Evolutionary conservation across 495 filamentous ascomycete genomes (phyloP).

Genomic region (Parathielavia hyrcaniae): DNA sequence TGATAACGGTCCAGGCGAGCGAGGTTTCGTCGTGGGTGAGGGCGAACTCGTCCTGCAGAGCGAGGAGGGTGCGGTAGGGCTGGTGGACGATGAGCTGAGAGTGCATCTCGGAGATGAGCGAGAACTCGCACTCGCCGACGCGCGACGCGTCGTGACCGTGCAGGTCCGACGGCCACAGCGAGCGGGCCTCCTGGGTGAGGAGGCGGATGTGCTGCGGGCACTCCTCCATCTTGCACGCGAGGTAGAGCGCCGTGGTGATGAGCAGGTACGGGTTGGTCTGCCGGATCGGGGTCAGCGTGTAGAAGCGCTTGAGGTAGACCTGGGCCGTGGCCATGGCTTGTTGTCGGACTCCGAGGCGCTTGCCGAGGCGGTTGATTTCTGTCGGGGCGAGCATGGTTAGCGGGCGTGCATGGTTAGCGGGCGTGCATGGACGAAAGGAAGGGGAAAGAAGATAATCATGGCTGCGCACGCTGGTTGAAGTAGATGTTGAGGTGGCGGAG

Average conservation of each 20-base stretch:
- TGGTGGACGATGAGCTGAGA: slow-evolving; percentile 94
- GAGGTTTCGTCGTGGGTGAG: slow-evolving; percentile 71
- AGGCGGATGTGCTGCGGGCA: slow-evolving; percentile 92
- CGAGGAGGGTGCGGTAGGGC: slow-evolving; percentile 83
- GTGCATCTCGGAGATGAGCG: slow-evolving; percentile 88
- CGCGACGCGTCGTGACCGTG: slow-evolving; percentile 76
- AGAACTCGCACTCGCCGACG: slow-evolving; percentile 94
- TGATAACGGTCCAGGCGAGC: slow-evolving; percentile 82
- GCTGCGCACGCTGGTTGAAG: slow-evolving; percentile 72
- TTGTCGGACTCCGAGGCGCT: slow-evolving; percentile 74
- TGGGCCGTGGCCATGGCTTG: slow-evolving; percentile 93
- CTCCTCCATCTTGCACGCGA: slow-evolving; percentile 98
- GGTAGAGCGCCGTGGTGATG: slow-evolving; percentile 82
- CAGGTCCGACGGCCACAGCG: slow-evolving; percentile 83
- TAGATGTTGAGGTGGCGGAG: slow-evolving; percentile 80
- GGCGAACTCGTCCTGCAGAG: slow-evolving; percentile 61
- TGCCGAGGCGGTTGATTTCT: slow-evolving; percentile 78
- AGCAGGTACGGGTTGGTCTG: slow-evolving; percentile 92
- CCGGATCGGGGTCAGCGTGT: slow-evolving; percentile 82
- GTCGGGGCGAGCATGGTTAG: neutral
- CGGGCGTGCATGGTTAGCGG: too few species aligned
- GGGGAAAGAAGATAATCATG: too few species aligned
- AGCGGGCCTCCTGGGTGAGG: slow-evolving; percentile 77
- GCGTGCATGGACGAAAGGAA: too few species aligned
- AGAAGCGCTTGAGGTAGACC: slow-evolving; percentile 89